These are phyloP conservation scores for Coemansia sp. DNA, from an alignment of 192 early-diverging fungal species.

Conservation along the genomic window DNA sequence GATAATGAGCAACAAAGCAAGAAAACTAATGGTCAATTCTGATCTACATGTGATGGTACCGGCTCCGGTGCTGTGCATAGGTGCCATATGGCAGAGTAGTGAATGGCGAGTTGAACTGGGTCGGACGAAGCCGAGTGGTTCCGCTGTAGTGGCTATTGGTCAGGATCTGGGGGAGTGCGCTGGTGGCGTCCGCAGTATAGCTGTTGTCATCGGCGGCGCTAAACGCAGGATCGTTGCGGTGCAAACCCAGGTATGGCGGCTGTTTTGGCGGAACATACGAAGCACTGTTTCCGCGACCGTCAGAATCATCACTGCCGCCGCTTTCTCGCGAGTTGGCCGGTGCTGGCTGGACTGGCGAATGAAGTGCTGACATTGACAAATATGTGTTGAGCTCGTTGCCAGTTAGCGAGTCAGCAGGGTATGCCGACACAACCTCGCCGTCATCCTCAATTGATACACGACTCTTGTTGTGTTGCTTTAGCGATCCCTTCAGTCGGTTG, in stretches of 20 bases:
- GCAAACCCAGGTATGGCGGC: conserved; percentile 41
- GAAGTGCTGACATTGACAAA: conserved; percentile 35
- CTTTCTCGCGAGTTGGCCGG: conserved; percentile 5
- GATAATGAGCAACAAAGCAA: not conserved
- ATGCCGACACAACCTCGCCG: conserved; percentile 39
- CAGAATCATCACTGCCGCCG: conserved; percentile 10
- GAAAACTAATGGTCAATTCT: not conserved
- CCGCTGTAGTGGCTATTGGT: not conserved
- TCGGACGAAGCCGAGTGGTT: conserved; percentile 25
- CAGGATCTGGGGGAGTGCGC: not conserved
- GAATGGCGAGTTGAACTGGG: conserved; percentile 50
- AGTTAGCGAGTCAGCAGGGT: conserved; percentile 37
- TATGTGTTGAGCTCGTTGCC: conserved; percentile 32
- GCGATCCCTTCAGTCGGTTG: conserved; percentile 14
- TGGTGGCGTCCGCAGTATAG: not conserved
- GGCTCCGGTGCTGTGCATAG: conserved; percentile 24
- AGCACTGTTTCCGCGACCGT: not conserved
- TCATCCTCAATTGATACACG: conserved; percentile 4
- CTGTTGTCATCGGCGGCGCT: conserved; percentile 1
- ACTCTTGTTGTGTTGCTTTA: conserved; percentile 2
- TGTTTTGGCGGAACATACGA: conserved; percentile 14
- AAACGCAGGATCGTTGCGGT: conserved; percentile 18
- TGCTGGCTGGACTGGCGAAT: conserved; percentile 28
- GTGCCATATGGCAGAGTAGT: conserved; percentile 50
- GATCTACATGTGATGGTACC: conserved; percentile 7